A percentile compares a stretch with the other conserved stretches of the same genome.
Evolutionary conservation across 768 basidiomycete genomes (phyloP).

Genomic region (Leucocoprinus sp.): DNA sequence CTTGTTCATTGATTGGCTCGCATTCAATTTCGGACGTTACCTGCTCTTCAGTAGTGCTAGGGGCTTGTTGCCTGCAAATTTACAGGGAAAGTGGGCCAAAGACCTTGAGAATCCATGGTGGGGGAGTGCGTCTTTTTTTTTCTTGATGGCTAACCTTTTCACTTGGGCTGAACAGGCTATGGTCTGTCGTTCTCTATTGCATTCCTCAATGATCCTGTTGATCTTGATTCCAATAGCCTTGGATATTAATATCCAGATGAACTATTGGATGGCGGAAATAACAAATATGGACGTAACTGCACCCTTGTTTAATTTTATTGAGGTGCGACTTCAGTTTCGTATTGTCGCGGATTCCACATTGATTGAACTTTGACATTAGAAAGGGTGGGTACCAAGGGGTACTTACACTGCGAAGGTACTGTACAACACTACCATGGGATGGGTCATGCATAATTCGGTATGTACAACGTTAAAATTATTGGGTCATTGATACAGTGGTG

Average conservation of each 20-base stretch:
- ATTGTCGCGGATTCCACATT: neutral
- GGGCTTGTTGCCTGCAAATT: conserved; percentile 57
- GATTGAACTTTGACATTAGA: conserved; percentile 26
- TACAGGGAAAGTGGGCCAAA: conserved; percentile 70
- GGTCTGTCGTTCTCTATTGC: conserved; percentile 10
- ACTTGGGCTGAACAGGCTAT: conserved; percentile 31
- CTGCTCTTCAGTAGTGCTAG: conserved; percentile 54
- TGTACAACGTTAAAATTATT: conserved; percentile 8
- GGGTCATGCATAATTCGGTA: conserved; percentile 74
- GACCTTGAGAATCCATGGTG: conserved; percentile 50
- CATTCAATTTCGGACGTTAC: conserved; percentile 69
- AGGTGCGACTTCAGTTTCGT: conserved; percentile 30
- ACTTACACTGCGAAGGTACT: conserved; percentile 54
- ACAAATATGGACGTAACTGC: conserved; percentile 49
- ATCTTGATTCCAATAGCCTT: conserved; percentile 34
- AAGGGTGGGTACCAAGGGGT: conserved; percentile 70
- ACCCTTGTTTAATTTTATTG: conserved; percentile 61
- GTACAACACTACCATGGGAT: conserved; percentile 68
- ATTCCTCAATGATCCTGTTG: neutral
- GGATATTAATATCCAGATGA: conserved; percentile 80
- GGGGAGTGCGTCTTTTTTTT: conserved; percentile 36
- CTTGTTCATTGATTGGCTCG: conserved; percentile 62
- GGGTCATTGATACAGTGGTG: neutral
- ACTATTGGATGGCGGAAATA: conserved; percentile 72
- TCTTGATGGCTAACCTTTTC: neutral